These are phyloP conservation scores for Gaultheria prostrata DNA, from an alignment of 148 eudicot species.

Conservation along the genomic window DNA sequence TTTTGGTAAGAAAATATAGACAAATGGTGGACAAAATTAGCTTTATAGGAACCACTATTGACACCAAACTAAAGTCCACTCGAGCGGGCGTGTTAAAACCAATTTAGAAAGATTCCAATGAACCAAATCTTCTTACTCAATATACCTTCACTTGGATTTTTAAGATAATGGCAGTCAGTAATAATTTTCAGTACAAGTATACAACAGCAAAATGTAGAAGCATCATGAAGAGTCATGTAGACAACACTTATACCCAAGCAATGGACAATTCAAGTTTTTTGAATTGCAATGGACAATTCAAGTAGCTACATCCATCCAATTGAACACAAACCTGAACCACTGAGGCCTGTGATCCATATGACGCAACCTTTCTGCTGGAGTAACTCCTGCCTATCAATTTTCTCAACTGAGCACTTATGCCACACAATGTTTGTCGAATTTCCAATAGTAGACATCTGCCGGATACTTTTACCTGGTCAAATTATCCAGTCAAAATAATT, in stretches of 20 bases:
- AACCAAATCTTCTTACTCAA: background rate
- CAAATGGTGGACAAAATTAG: background rate
- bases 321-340: slow-evolving; percentile 83
- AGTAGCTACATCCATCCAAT: background rate
- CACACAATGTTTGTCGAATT: slow-evolving; percentile 67
- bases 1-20: background rate
- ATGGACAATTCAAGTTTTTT: slow-evolving; percentile 1
- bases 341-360: slow-evolving; percentile 94
- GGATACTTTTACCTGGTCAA: slow-evolving; percentile 36
- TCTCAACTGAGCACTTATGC: slow-evolving; percentile 82
- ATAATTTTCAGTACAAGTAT: background rate
- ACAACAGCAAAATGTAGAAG: background rate
- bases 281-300: slow-evolving; percentile 5
- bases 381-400: slow-evolving; percentile 67
- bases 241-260: slow-evolving; percentile 5
- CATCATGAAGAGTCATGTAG: background rate
- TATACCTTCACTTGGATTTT: background rate
- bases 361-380: slow-evolving; percentile 96
- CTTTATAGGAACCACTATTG: background rate
- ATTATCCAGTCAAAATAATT: slow-evolving; percentile 20
- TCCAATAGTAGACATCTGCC: slow-evolving; percentile 41
- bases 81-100: background rate
- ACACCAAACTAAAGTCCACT: background rate
- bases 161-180: background rate
- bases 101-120: background rate